Percentiles rank a stretch among this genome's conserved stretches.
Evolutionary conservation across 148 eudicot species (phyloP).

Genomic region (Bassia scoparia): DNA sequence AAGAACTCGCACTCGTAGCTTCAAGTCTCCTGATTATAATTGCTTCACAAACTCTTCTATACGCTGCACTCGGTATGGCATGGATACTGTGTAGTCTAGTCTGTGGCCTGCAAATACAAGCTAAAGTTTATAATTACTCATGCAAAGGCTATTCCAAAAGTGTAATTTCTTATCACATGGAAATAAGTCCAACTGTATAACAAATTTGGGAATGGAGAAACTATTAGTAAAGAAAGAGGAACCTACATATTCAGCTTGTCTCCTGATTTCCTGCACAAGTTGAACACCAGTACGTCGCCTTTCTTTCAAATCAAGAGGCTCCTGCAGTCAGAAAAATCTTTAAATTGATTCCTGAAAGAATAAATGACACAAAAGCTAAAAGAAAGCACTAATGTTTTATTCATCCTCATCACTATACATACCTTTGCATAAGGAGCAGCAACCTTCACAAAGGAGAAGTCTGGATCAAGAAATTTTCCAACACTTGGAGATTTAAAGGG

Average conservation of each 20-base stretch:
- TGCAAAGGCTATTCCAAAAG: not conserved
- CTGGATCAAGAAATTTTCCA: slow-evolving; percentile 77
- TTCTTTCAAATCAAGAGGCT: slow-evolving; percentile 85
- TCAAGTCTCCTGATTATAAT: slow-evolving; percentile 82
- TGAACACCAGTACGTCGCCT: slow-evolving; percentile 56
- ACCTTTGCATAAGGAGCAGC: slow-evolving; percentile 99
- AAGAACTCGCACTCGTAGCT: slow-evolving; percentile 91
- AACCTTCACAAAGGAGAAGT: slow-evolving; percentile 86
- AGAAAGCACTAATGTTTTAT: not conserved
- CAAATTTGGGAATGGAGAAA: not conserved
- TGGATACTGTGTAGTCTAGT: slow-evolving; percentile 69
- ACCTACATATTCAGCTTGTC: slow-evolving; percentile 90
- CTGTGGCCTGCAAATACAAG: slow-evolving; percentile 58
- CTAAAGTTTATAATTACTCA: not conserved
- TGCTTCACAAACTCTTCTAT: slow-evolving; percentile 92
- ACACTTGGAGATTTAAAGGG: slow-evolving; percentile 45
- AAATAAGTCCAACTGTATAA: not conserved
- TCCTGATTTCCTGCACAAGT: slow-evolving; percentile 82
- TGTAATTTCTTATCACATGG: not conserved
- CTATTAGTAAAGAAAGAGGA: slow-evolving; percentile 16
- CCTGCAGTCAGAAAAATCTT: slow-evolving; percentile 47
- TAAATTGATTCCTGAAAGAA: slow-evolving; percentile 11
- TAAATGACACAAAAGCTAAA: not conserved
- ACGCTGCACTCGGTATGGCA: slow-evolving; percentile 89
- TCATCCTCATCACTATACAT: slow-evolving; percentile 16